Conservation (phyloP, 2,329 filamentous ascomycete species). For the Penicillium brevicompactum region DNA sequence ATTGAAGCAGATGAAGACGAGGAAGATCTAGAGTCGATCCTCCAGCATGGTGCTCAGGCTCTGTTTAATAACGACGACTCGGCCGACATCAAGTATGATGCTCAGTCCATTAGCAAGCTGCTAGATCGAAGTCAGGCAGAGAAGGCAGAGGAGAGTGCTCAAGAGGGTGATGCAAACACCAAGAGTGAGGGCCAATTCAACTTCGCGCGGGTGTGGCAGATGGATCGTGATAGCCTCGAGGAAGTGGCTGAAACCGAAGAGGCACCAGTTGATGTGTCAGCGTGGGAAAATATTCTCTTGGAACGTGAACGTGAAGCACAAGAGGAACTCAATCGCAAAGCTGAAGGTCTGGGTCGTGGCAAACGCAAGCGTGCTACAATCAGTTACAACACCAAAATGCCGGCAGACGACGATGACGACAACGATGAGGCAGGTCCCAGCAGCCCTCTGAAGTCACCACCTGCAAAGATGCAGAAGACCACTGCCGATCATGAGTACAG, state of each 20-base stretch:
- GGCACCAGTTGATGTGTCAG: slow-evolving; percentile 62
- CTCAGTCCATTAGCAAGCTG: slow-evolving; percentile 79
- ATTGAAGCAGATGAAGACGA: slow-evolving; percentile 84
- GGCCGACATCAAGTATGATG: slow-evolving; percentile 78
- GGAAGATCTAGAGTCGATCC: slow-evolving; percentile 81
- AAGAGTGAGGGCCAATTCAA: slow-evolving; percentile 79
- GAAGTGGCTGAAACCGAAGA: slow-evolving; percentile 56
- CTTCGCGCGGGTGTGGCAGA: slow-evolving; percentile 89
- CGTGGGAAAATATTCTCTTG: slow-evolving; percentile 89
- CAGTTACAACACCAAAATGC: slow-evolving; percentile 22
- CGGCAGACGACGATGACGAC: slow-evolving; percentile 15
- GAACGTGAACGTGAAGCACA: slow-evolving; percentile 78
- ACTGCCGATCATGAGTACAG: slow-evolving; percentile 31
- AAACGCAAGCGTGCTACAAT: slow-evolving; percentile 68
- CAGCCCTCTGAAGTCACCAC: slow-evolving; percentile 8
- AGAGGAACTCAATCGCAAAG: slow-evolving; percentile 67
- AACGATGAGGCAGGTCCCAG: slow-evolving; percentile 2
- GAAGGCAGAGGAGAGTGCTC: slow-evolving; percentile 64
- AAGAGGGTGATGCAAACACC: not conserved
- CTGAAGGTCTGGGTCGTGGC: slow-evolving; percentile 81
- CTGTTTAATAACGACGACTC: slow-evolving; percentile 75
- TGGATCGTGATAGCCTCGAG: slow-evolving; percentile 70
- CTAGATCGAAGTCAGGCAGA: slow-evolving; percentile 85
- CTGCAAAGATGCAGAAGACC: slow-evolving; percentile 23
- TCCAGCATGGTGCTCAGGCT: slow-evolving; percentile 83